Percentiles rank a stretch among this genome's conserved stretches.
Evolutionary conservation across 352 stramenopile genomes (phyloP).

Genomic region (Phytopythium kandeliae): DNA sequence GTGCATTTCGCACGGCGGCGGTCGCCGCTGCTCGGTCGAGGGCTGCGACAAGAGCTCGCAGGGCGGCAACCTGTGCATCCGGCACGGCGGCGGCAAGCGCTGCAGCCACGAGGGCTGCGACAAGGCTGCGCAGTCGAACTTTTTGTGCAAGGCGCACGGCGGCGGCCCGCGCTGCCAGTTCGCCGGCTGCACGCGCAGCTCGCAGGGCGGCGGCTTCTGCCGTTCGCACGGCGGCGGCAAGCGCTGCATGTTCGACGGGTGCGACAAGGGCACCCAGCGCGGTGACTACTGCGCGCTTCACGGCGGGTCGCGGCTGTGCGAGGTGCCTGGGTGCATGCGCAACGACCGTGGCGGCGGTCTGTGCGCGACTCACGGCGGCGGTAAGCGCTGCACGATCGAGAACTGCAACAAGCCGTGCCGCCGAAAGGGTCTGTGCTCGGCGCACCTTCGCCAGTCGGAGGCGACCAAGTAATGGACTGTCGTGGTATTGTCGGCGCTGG

Average conservation of each 20-base stretch:
- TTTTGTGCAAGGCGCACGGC: conserved; percentile 64
- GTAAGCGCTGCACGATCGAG: conserved; percentile 72
- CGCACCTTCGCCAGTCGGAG: conserved; percentile 29
- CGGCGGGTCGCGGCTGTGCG: conserved; percentile 61
- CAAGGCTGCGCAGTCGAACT: conserved; percentile 64
- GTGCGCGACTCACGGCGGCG: conserved; percentile 65
- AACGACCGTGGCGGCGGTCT: conserved; percentile 48
- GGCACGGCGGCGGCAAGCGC: conserved; percentile 60
- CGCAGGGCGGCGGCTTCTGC: conserved; percentile 71
- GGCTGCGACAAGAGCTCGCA: conserved; percentile 59
- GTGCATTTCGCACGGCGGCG: conserved; percentile 67
- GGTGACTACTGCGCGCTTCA: conserved; percentile 80
- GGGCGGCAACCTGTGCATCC: conserved; percentile 64
- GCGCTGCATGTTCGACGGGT: conserved; percentile 72
- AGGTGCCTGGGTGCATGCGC: conserved; percentile 50
- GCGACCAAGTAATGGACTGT: conserved; percentile 19
- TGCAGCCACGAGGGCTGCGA: conserved; percentile 58
- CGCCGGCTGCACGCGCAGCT: conserved; percentile 26
- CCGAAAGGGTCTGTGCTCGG: conserved; percentile 41
- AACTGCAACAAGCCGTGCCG: conserved; percentile 42
- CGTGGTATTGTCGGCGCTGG: too few relatives aligned
- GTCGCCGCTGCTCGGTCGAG: conserved; percentile 50
- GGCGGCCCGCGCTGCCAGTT: conserved; percentile 57
- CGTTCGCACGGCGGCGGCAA: conserved; percentile 80
- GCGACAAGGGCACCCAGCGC: conserved; percentile 83